Evolutionary conservation across 1,284 basidiomycete species (phyloP).

Genomic region (Coniferiporia sulphurascens): DNA sequence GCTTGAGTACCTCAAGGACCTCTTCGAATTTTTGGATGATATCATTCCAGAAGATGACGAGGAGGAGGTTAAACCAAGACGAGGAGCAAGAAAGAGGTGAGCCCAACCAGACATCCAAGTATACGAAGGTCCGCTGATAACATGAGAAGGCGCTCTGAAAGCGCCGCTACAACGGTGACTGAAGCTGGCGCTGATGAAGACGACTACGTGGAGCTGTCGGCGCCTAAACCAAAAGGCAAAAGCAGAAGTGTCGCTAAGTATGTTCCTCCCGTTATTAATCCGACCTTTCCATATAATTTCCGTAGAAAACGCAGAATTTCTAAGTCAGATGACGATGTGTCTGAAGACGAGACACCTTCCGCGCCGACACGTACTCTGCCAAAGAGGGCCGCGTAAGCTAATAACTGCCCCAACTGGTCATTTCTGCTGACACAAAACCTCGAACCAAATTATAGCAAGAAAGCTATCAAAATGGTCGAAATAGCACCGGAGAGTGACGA

Average conservation of each 20-base stretch:
- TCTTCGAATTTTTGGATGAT: slow-evolving; percentile 68
- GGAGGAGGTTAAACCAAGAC: slow-evolving; percentile 41
- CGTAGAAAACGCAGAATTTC: slow-evolving; percentile 30
- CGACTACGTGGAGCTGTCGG: slow-evolving; percentile 23
- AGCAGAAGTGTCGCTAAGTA: slow-evolving; percentile 31
- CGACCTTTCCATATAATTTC: slow-evolving; percentile 4
- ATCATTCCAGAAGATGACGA: slow-evolving; percentile 42
- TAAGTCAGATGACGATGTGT: slow-evolving; percentile 14
- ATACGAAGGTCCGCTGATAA: neutral
- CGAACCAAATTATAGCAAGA: slow-evolving; percentile 4
- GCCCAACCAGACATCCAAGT: neutral
- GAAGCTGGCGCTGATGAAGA: slow-evolving; percentile 28
- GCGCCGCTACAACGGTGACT: slow-evolving; percentile 30
- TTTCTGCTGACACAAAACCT: neutral
- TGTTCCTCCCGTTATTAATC: slow-evolving; percentile 1
- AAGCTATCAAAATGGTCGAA: slow-evolving; percentile 6
- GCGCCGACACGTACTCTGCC: slow-evolving; percentile 20
- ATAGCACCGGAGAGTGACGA: slow-evolving; percentile 27
- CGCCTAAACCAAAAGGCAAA: slow-evolving; percentile 23
- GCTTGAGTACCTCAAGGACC: slow-evolving; percentile 49
- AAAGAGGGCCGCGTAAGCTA: slow-evolving; percentile 20
- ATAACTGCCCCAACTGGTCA: neutral
- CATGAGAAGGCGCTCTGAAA: slow-evolving; percentile 30
- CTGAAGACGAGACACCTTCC: slow-evolving; percentile 5
- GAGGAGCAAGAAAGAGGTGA: slow-evolving; percentile 32